Evolutionary conservation across 108 stramenopile genomes (phyloP), one percentile per base, ranked within the genome.

Genomic region (Skeletonema tropicum): DNA sequence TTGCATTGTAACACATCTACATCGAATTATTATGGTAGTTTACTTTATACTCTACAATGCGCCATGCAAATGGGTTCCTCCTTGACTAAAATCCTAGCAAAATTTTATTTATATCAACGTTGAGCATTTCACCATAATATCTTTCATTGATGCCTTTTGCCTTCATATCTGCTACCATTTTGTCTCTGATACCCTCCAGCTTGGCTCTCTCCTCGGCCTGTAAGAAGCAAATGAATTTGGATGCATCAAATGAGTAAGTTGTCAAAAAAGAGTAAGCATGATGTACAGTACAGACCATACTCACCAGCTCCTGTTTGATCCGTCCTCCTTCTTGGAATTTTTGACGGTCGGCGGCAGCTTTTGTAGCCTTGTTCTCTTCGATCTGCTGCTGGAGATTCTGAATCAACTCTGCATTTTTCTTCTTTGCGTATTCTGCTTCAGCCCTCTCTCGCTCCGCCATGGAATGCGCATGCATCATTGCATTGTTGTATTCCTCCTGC

Each of bases 341-440:
- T 36, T 89, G 82, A 21, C 66, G 73, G 49, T 83, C 64, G 6
- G 58, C 70, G 46, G 52, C 57, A n/a, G 14, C 74, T 41, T 78
- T 82, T 41, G 62, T 59, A 41, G 68, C 66, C 70, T 83, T 79
- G 70, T 82, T 76, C 71, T 91, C 84, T 63, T 88, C 80, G 55
- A 88, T 90, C 64, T 92, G 91, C 21, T 88, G 60, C 64, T 87
- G 80, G 31, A 90, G 73, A 35, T 70, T 74, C 15, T 52, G 33
- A 17, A 73, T 73, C 57, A 86, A 80, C 39, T 80, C 73, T 33
- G 55, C 52, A 49, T 75, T 84, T 57, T 73, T 84, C 58, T 33
- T 57, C 59, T 61, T 75, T 52, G 73, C 78, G 6, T 38, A 59
- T 38, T 61, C 81, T 31, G 31, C 32, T 49, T 90, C 89, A 6